Evolutionary conservation across 306 rosid species (phyloP).

Genomic region (Myrica gale): DNA sequence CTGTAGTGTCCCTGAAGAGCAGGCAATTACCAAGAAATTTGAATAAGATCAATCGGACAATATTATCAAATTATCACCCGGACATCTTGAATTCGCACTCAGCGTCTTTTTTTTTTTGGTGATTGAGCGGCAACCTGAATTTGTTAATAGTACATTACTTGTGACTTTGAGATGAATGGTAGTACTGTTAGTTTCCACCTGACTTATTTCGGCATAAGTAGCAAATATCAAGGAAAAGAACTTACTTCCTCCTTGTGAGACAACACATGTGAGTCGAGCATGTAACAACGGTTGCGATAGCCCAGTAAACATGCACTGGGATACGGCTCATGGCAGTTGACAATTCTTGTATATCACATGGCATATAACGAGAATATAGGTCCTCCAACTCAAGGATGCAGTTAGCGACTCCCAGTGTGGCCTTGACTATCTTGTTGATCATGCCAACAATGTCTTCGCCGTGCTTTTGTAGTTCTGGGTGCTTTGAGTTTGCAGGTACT

Average conservation of each 20-base stretch:
- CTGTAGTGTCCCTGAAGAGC: constrained; percentile 31
- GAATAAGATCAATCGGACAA: too few species aligned
- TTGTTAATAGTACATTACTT: too few species aligned
- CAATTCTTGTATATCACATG: constrained; percentile 26
- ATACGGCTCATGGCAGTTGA: constrained; percentile 23
- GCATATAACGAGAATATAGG: constrained; percentile 17
- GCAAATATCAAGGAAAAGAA: neutral
- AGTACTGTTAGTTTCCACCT: neutral
- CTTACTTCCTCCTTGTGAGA: constrained; percentile 31
- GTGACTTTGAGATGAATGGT: too few species aligned
- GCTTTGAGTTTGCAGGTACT: constrained; percentile 32
- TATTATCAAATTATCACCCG: neutral
- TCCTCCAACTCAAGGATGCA: constrained; percentile 35
- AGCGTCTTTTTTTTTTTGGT: too few species aligned
- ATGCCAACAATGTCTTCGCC: constrained; percentile 31
- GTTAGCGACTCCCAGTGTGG: constrained; percentile 33
- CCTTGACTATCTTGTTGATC: constrained; percentile 35
- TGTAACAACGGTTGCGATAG: constrained; percentile 38
- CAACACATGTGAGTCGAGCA: constrained; percentile 34
- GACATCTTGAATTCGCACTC: too few species aligned
- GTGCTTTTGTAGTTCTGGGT: constrained; percentile 23
- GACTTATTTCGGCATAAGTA: neutral
- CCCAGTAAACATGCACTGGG: constrained; percentile 43
- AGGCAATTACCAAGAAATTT: neutral
- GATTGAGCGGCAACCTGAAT: too few species aligned